Evolutionary conservation across 2,329 filamentous ascomycete species (phyloP).

Genomic region (Neonectria ditissima): DNA sequence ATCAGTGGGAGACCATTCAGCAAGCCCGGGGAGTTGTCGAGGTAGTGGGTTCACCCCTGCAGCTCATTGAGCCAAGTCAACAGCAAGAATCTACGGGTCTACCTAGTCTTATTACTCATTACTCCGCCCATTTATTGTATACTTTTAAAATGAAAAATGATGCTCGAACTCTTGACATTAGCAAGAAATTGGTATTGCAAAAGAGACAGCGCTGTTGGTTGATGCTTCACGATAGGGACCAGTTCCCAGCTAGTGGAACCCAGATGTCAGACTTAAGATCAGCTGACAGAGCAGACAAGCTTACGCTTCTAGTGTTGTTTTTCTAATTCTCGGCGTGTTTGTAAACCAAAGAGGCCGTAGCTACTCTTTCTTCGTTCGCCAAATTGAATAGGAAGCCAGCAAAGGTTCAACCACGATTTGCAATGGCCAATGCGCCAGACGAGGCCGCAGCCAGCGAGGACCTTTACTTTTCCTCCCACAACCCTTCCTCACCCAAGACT

Average conservation of each 20-base stretch:
- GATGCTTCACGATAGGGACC: too few species aligned
- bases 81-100: neutral
- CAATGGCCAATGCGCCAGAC: neutral
- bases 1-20: too few species aligned
- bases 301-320: too few species aligned
- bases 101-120: neutral
- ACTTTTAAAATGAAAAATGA: too few species aligned
- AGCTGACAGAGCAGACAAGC: too few species aligned
- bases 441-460: neutral
- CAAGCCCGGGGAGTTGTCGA: neutral
- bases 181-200: neutral
- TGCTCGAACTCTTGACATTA: neutral
- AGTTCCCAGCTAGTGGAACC: neutral
- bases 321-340: neutral
- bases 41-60: neutral
- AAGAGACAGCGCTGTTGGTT: neutral
- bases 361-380: neutral
- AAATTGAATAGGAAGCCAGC: neutral
- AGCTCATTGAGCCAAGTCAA: too few species aligned
- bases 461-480: conserved; percentile 8
- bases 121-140: too few species aligned
- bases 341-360: neutral
- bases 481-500: conserved; percentile 1
- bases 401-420: neutral
- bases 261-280: neutral